Percentiles rank a stretch among this genome's conserved stretches.
phyloP scores from a whole-genome alignment of 2,329 filamentous ascomycete genomes.

The Penicillium sp. region DNA sequence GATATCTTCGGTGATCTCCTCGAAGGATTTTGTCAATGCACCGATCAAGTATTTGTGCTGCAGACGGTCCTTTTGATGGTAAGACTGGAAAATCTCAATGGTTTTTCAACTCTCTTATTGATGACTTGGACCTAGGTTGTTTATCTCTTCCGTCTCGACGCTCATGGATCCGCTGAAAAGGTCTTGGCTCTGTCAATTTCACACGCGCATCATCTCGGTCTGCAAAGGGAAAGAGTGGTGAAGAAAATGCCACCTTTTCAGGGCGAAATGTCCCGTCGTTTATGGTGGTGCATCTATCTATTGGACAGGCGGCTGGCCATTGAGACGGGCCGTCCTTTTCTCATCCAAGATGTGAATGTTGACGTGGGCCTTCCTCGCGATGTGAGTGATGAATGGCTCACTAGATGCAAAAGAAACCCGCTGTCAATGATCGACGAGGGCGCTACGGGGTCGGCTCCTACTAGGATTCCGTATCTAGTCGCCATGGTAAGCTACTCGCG shows the following conservation, averaged over 20 bases:
- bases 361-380: constrained; percentile 19
- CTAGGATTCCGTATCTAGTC: constrained; percentile 17
- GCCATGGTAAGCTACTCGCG: constrained; percentile 23
- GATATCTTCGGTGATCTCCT: constrained; percentile 22
- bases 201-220: constrained; percentile 22
- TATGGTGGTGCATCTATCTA: constrained; percentile 31
- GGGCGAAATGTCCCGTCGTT: constrained; percentile 26
- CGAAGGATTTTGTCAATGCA: constrained; percentile 13
- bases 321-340: constrained; percentile 26
- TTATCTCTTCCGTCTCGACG: constrained; percentile 23
- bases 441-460: neutral
- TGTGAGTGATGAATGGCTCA: constrained; percentile 19
- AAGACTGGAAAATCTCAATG: neutral
- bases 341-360: constrained; percentile 27
- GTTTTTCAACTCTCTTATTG: too few species aligned
- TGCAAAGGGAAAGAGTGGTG: constrained; percentile 20
- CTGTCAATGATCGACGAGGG: neutral
- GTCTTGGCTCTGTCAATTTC: constrained; percentile 20
- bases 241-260: constrained; percentile 12
- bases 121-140: constrained; percentile 11
- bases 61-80: constrained; percentile 21
- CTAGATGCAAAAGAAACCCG: neutral
- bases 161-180: constrained; percentile 15
- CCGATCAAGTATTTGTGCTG: constrained; percentile 13
- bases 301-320: constrained; percentile 25